Conservation (phyloP, 192 early-diverging fungal species). For the Coemansia biformis region DNA sequence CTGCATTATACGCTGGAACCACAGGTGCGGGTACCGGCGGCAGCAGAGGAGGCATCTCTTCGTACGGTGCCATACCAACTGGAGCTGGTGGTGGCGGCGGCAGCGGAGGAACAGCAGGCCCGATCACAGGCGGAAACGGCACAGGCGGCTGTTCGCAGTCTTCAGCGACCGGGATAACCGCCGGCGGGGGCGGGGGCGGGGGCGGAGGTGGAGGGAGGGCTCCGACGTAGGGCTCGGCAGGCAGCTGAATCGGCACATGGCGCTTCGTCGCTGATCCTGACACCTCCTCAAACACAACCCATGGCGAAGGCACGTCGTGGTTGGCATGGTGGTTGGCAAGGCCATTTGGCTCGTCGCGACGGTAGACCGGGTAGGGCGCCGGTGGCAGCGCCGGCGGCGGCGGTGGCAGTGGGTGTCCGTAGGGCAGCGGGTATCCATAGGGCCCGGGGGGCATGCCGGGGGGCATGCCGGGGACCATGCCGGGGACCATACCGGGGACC, state of each 20-base stretch:
- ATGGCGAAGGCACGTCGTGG: conserved; percentile 1
- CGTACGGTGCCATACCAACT: conserved; percentile 1
- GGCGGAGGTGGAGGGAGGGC: conserved; percentile 15
- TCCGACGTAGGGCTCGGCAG: conserved; percentile 7
- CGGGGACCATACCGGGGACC: too few relatives aligned
- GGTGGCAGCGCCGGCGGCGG: conserved; percentile 1
- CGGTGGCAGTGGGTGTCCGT: neutral
- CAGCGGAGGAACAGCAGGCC: neutral
- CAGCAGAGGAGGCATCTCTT: conserved; percentile 1
- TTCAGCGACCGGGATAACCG: neutral
- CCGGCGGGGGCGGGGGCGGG: conserved; percentile 4
- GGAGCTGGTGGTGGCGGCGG: conserved; percentile 6
- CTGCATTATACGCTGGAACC: too few relatives aligned
- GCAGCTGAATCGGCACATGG: neutral
- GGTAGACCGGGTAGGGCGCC: conserved; percentile 2
- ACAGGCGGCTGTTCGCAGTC: neutral
- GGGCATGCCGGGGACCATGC: too few relatives aligned
- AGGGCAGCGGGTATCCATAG: conserved; percentile 5
- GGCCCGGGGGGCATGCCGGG: too few relatives aligned
- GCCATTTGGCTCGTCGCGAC: conserved; percentile 1
- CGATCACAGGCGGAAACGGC: too few relatives aligned
- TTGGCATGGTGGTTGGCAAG: neutral
- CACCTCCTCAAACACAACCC: conserved; percentile 2
- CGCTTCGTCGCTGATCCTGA: neutral
- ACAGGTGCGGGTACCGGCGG: neutral